Evolutionary conservation across 1,284 basidiomycete species (phyloP).

Genomic region (Farysia itapuensis): DNA sequence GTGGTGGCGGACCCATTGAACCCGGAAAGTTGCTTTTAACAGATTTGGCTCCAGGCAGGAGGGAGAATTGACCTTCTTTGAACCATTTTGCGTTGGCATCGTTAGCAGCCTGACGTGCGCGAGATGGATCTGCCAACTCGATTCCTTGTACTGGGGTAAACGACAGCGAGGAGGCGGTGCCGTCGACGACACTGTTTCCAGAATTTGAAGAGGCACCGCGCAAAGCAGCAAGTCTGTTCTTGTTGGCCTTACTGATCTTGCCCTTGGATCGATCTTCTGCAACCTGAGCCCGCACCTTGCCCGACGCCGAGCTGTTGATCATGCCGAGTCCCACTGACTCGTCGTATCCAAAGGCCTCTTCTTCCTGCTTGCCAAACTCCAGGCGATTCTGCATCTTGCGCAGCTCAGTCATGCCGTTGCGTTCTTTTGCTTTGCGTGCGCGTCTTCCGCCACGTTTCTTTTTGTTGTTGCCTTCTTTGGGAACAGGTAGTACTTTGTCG

Average conservation of each 20-base stretch:
- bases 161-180: constrained; percentile 84
- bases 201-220: constrained; percentile 10
- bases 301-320: constrained; percentile 76
- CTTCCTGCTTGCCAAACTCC: constrained; percentile 91
- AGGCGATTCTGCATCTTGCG: constrained; percentile 95
- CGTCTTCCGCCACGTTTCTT: constrained; percentile 85
- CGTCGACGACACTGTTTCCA: constrained; percentile 55
- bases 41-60: constrained; percentile 35
- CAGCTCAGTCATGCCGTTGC: constrained; percentile 92
- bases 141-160: constrained; percentile 90
- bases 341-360: constrained; percentile 93
- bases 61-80: constrained; percentile 58
- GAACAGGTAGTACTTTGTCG: constrained; percentile 90
- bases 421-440: constrained; percentile 94
- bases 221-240: constrained; percentile 68
- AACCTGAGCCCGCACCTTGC: constrained; percentile 80
- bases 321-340: constrained; percentile 96
- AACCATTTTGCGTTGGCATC: constrained; percentile 62
- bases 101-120: constrained; percentile 43
- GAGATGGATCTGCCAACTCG: constrained; percentile 61
- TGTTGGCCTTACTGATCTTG: constrained; percentile 94
- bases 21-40: constrained; percentile 5
- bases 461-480: constrained; percentile 92
- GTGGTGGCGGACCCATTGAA: constrained; percentile 21
- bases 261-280: constrained; percentile 88